Percentiles rank a stretch among this genome's conserved stretches.
phyloP scores from a whole-genome alignment of 306 rosid species.

The Hylodesmum podocarpum region DNA sequence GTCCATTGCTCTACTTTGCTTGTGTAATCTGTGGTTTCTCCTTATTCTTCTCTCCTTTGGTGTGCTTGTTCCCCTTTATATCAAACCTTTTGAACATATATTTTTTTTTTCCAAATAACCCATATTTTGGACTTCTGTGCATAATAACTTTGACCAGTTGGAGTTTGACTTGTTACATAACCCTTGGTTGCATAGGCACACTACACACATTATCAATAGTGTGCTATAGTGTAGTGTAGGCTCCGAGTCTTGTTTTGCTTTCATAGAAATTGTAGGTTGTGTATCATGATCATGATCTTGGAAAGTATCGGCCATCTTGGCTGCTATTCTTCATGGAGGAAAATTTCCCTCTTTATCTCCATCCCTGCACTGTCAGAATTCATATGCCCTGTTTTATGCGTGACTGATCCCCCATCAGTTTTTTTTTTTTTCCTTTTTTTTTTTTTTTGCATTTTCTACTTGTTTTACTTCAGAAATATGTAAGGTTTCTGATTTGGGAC shows the following conservation, averaged over 20 bases:
- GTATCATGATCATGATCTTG: neutral
- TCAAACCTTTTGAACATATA: neutral
- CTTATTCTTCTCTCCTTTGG: neutral
- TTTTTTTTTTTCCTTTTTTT: too few species aligned
- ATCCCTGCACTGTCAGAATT: too few species aligned
- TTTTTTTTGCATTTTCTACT: neutral
- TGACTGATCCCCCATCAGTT: neutral
- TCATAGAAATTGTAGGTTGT: neutral
- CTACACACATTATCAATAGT: neutral
- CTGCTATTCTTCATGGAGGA: neutral
- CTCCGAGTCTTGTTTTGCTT: neutral
- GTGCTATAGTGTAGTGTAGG: neutral
- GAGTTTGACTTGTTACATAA: neutral
- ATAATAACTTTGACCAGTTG: neutral
- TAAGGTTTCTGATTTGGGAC: neutral
- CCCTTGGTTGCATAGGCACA: neutral
- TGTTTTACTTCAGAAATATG: neutral
- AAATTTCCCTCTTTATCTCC: neutral
- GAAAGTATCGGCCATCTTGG: neutral
- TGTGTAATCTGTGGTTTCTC: neutral
- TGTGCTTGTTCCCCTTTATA: neutral
- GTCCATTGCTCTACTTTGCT: neutral
- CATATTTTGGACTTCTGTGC: neutral
- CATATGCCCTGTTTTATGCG: neutral
- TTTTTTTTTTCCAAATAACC: too few species aligned